These are phyloP conservation scores for Solanum hybrid DNA, from an alignment of 305 asterid genomes.

Conservation along the genomic window DNA sequence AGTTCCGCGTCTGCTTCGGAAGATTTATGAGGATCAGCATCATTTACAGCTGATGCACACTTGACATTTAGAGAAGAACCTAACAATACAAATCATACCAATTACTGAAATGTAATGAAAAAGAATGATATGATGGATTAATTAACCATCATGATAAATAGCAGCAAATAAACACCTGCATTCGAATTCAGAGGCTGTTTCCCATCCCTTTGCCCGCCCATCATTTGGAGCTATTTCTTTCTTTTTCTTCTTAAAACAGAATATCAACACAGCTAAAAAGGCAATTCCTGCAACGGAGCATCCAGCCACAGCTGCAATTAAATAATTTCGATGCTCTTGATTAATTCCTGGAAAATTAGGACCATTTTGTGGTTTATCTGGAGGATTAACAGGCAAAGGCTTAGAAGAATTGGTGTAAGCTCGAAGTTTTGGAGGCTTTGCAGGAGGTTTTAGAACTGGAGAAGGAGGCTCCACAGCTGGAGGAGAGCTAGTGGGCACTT, in stretches of 20 bases:
- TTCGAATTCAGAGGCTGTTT: slow-evolving; percentile 58
- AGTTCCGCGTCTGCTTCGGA: slow-evolving; percentile 13
- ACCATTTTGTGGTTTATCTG: slow-evolving; percentile 9
- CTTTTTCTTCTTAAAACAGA: slow-evolving; percentile 28
- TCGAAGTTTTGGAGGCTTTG: slow-evolving; percentile 7
- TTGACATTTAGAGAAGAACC: slow-evolving; percentile 37
- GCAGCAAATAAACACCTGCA: slow-evolving; percentile 45
- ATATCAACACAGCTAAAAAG: slow-evolving; percentile 31
- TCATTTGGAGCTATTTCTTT: slow-evolving; percentile 27
- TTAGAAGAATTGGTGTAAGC: slow-evolving; percentile 1
- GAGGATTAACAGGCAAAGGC: not conserved
- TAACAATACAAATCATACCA: slow-evolving; percentile 15
- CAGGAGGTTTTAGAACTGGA: slow-evolving; percentile 7
- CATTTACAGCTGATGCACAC: slow-evolving; percentile 15
- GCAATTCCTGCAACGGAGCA: slow-evolving; percentile 37
- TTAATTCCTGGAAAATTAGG: slow-evolving; percentile 7
- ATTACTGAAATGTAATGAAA: not conserved
- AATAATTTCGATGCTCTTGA: slow-evolving; percentile 10
- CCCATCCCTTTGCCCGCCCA: slow-evolving; percentile 49
- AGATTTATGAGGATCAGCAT: slow-evolving; percentile 12
- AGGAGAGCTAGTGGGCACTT: slow-evolving; percentile 14
- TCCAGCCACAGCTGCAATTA: slow-evolving; percentile 28
- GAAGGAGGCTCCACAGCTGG: slow-evolving; percentile 18
- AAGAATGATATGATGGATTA: not conserved
- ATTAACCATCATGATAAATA: slow-evolving; percentile 12